These are phyloP conservation scores for Thielaviopsis euricoi DNA, from an alignment of 2,329 filamentous ascomycete genomes.

Conservation along the genomic window DNA sequence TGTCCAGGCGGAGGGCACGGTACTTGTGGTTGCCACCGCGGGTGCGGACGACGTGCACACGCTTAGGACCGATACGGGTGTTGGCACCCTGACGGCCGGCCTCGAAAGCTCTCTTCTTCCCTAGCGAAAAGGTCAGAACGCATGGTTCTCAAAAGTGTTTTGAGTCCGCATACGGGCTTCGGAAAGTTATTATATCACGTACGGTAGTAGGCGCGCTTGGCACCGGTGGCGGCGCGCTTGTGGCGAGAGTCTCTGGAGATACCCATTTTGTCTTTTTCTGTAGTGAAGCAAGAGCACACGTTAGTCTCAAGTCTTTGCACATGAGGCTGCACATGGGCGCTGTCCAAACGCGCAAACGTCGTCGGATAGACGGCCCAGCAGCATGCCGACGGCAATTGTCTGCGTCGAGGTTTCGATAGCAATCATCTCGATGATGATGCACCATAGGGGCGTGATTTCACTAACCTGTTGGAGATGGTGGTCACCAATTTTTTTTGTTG, in stretches of 20 bases:
- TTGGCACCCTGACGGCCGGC: slow-evolving; percentile 97
- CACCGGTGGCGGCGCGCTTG: slow-evolving; percentile 98
- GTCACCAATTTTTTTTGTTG: slow-evolving; percentile 32
- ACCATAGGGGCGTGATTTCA: slow-evolving; percentile 12
- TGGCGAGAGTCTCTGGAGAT: slow-evolving; percentile 99
- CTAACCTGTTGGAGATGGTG: slow-evolving; percentile 32
- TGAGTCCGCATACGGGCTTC: slow-evolving; percentile 46
- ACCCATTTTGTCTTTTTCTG: slow-evolving; percentile 82
- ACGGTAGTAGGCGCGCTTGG: slow-evolving; percentile 90
- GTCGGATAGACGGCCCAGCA: neutral
- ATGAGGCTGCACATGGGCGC: neutral
- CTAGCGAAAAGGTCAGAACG: slow-evolving; percentile 61
- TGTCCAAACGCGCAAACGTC: neutral
- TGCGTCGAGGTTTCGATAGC: neutral
- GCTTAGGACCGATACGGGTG: slow-evolving; percentile 96
- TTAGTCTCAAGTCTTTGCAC: slow-evolving; percentile 6
- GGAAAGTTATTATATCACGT: slow-evolving; percentile 39
- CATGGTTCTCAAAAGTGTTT: slow-evolving; percentile 31
- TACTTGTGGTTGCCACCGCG: slow-evolving; percentile 99
- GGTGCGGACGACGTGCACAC: slow-evolving; percentile 91
- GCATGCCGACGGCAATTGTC: neutral
- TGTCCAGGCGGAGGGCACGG: slow-evolving; percentile 95
- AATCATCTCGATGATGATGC: neutral
- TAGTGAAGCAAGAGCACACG: slow-evolving; percentile 16
- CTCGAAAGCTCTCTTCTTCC: slow-evolving; percentile 99